Conservation (phyloP, 148 eudicot species). For the Camellia japonica region DNA sequence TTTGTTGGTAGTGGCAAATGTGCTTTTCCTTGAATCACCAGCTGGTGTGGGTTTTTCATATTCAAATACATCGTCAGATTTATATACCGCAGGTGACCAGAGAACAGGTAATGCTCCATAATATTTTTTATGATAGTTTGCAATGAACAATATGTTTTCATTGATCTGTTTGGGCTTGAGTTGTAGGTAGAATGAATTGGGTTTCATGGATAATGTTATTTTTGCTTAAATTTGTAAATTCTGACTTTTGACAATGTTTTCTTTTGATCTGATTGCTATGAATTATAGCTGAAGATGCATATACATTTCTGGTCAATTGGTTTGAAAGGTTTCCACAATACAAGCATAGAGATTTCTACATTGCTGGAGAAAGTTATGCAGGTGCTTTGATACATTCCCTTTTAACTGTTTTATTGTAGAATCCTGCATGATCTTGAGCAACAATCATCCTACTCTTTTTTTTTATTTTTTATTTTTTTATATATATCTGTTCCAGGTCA, state of each 20-base stretch:
- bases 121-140: background rate
- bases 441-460: background rate
- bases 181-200: background rate
- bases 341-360: slow-evolving; percentile 83
- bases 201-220: background rate
- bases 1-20: slow-evolving; percentile 71
- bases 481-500: slow-evolving; percentile 51
- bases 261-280: slow-evolving; percentile 14
- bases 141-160: background rate
- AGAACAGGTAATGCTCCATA: slow-evolving; percentile 52
- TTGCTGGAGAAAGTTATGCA: slow-evolving; percentile 98
- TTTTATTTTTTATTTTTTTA: no score
- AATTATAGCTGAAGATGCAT: slow-evolving; percentile 77
- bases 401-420: background rate
- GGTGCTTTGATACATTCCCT: slow-evolving; percentile 30
- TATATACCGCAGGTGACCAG: slow-evolving; percentile 65
- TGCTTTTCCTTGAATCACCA: slow-evolving; percentile 94
- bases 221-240: background rate
- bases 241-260: background rate
- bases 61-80: slow-evolving; percentile 75
- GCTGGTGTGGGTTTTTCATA: slow-evolving; percentile 94
- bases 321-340: slow-evolving; percentile 89
- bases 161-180: background rate
- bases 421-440: background rate
- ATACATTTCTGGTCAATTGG: slow-evolving; percentile 72